Conservation (phyloP, 2,329 filamentous ascomycete genomes). For the Pseudogymnoascus sp. region DNA sequence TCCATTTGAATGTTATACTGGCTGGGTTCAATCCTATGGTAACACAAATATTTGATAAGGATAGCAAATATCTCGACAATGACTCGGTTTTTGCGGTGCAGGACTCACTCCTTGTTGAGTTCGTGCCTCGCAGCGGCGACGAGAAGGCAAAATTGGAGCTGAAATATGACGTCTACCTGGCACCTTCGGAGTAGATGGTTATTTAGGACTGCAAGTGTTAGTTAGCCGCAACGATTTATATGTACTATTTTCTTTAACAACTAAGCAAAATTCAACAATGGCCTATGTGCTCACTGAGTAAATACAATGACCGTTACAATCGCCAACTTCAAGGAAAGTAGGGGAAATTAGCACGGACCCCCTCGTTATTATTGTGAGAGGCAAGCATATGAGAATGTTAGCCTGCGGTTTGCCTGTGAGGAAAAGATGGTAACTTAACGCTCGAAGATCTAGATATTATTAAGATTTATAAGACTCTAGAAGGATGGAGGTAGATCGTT, state of each 20-base stretch:
- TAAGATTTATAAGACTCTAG: background rate
- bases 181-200: background rate
- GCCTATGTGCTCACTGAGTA: too few relatives aligned
- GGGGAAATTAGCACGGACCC: too few relatives aligned
- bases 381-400: too few relatives aligned
- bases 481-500: background rate
- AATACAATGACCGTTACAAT: too few relatives aligned
- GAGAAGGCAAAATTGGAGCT: slow-evolving; percentile 30
- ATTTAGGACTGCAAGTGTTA: background rate
- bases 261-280: background rate
- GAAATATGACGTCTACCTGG: slow-evolving; percentile 28
- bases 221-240: too few relatives aligned
- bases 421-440: background rate
- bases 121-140: slow-evolving; percentile 40
- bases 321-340: too few relatives aligned
- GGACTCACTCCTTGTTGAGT: slow-evolving; percentile 45
- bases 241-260: background rate
- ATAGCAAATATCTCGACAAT: slow-evolving; percentile 55
- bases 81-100: slow-evolving; percentile 50
- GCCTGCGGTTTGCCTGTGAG: background rate
- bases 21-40: slow-evolving; percentile 58
- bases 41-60: slow-evolving; percentile 70
- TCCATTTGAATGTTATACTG: slow-evolving; percentile 49
- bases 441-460: background rate
- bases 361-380: too few relatives aligned